Base-by-base conservation (phyloP, 176 grass and related monocot genomes). In the Hyparrhenia diplandra region DNA sequence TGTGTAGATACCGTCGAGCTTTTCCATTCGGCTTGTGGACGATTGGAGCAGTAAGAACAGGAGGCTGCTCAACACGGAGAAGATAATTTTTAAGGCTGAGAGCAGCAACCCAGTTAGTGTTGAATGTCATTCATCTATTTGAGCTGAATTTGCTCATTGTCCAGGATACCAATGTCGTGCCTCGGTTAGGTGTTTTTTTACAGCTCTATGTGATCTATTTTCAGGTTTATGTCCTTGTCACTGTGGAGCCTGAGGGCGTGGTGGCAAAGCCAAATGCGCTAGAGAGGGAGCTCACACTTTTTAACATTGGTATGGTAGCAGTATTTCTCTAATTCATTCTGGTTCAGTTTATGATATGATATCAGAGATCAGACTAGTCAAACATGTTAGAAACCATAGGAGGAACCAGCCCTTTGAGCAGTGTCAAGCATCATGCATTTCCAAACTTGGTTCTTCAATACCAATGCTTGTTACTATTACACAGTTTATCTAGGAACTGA, bases 1-100 rank as follows among this genome's bases (percentile, higher is more conserved):
- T 6, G 16, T 77, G 47, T 62, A 99, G 96, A 90, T 95, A 85
- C 96, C 92, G 3, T 89, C 90, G 17, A 93, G 79, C 79, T 99
- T 95, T 16, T 88, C 84, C 16, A 91, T 99, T 24, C 84, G 54
- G 65, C 71, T 93, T 5, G 54, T 84, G 67, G 77, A 43, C 65
- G 77, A 66, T 25, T 49, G 3, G 46, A 76, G 73, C 55, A 80
- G 57, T 49, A 95, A 84, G 55, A 99, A 93, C 76, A 89, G 96
- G 85, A 93, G 82, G 84, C 75, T 99, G 84, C 90, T 99, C 39
- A 91, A 99, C 80, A n/a, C n/a, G n/a, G n/a, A n/a, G n/a, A n/a
- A n/a, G n/a, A n/a, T n/a, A n/a, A n/a, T n/a, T n/a, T n/a, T 99
- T 76, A 83, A 91, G 73, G 86, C 92, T 41, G 87, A 90, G 28